phyloP scores from a whole-genome alignment of 768 basidiomycete genomes.

The Leccinum longicurvipes region DNA sequence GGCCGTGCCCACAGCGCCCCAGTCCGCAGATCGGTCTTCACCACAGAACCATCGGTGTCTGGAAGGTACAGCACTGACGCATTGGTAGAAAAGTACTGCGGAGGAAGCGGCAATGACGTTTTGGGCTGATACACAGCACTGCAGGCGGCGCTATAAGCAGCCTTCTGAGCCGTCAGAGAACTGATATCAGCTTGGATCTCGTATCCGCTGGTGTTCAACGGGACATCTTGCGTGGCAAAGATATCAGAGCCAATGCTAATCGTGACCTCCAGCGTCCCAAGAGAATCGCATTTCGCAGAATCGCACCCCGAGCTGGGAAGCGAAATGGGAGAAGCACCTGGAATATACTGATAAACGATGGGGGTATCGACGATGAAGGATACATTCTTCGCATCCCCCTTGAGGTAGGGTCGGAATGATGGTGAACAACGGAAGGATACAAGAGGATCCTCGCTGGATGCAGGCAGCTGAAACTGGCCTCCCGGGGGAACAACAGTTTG shows the following conservation, averaged over 20 bases:
- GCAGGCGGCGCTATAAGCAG: conserved; percentile 35
- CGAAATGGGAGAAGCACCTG: conserved; percentile 33
- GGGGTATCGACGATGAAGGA: conserved; percentile 38
- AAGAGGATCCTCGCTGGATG: conserved; percentile 34
- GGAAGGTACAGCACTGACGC: conserved; percentile 42
- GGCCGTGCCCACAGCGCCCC: conserved; percentile 42
- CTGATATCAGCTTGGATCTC: conserved; percentile 35
- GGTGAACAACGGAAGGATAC: conserved; percentile 47
- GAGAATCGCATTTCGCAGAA: neutral
- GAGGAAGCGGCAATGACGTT: neutral
- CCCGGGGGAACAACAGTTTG: conserved; percentile 43
- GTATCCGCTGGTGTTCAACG: conserved; percentile 36
- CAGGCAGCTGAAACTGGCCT: conserved; percentile 41
- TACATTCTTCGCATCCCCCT: conserved; percentile 32
- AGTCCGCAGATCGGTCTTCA: conserved; percentile 47
- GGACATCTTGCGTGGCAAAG: conserved; percentile 27
- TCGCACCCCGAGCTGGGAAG: conserved; percentile 6
- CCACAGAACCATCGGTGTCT: conserved; percentile 35
- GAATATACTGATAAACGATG: conserved; percentile 35
- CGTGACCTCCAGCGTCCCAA: conserved; percentile 25
- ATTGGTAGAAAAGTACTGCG: conserved; percentile 32
- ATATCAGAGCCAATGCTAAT: conserved; percentile 29
- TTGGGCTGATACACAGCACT: conserved; percentile 25
- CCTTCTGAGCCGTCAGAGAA: conserved; percentile 26
- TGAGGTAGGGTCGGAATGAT: conserved; percentile 45